A percentile compares a stretch with the other conserved stretches of the same genome.
Evolutionary conservation across 2,329 filamentous ascomycete species (phyloP).

Genomic region (Verticillium zaregamsianum): DNA sequence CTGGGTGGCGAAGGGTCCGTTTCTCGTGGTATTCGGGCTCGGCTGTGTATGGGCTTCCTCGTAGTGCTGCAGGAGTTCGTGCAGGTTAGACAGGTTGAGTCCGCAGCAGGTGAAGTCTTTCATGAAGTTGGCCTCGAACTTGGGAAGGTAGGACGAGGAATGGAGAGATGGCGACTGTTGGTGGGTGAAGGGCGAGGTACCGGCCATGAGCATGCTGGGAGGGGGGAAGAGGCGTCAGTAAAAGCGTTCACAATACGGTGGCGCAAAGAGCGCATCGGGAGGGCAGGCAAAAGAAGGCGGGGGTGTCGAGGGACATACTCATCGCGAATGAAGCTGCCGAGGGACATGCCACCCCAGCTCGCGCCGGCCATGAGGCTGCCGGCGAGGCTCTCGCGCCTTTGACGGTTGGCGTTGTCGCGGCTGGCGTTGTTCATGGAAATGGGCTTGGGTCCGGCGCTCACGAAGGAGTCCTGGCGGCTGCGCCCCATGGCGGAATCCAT

Average conservation of each 20-base stretch:
- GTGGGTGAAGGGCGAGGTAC: slow-evolving; percentile 87
- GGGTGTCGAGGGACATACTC: slow-evolving; percentile 64
- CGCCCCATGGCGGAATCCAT: slow-evolving; percentile 56
- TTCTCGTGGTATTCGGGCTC: slow-evolving; percentile 36
- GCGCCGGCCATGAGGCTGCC: slow-evolving; percentile 73
- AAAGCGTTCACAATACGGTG: neutral
- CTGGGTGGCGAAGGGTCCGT: slow-evolving; percentile 30
- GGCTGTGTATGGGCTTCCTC: slow-evolving; percentile 88
- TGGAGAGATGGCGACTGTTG: slow-evolving; percentile 87
- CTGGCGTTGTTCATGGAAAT: slow-evolving; percentile 64
- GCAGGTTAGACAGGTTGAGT: slow-evolving; percentile 80
- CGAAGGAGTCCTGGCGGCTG: slow-evolving; percentile 61
- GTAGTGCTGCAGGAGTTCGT: slow-evolving; percentile 94
- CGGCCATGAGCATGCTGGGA: slow-evolving; percentile 84
- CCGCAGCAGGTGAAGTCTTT: slow-evolving; percentile 95
- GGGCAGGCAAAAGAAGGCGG: neutral
- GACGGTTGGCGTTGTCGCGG: slow-evolving; percentile 53
- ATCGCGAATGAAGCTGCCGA: slow-evolving; percentile 95
- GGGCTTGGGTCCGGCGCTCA: slow-evolving; percentile 61
- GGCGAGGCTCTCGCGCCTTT: slow-evolving; percentile 57
- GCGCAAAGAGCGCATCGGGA: neutral
- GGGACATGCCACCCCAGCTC: slow-evolving; percentile 95
- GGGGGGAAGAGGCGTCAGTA: slow-evolving; percentile 14
- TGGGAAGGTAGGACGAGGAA: slow-evolving; percentile 93
- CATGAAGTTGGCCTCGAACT: slow-evolving; percentile 97